Percentiles rank a stretch among this genome's conserved stretches.
Conservation (phyloP, 2,329 filamentous ascomycete species). For the Fusarium aywerte region DNA sequence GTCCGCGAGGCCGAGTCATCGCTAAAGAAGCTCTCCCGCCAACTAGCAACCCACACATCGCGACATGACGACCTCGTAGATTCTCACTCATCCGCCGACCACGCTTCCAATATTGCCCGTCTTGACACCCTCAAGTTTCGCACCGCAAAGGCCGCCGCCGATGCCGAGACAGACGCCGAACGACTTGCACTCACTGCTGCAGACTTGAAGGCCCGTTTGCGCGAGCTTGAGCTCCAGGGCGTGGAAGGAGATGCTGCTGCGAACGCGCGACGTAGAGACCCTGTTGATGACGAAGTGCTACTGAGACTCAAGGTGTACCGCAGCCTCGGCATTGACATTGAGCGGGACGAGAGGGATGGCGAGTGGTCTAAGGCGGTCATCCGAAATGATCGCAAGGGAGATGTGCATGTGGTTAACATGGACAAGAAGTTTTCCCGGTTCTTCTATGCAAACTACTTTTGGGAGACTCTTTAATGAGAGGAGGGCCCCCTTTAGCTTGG, state of each 20-base stretch:
- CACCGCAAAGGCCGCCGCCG: conserved; percentile 88
- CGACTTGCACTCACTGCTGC: conserved; percentile 82
- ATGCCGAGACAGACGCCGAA: conserved; percentile 95
- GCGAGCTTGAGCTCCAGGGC: conserved; percentile 87
- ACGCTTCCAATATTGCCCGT: conserved; percentile 84
- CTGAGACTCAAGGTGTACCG: conserved; percentile 91
- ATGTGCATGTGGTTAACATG: conserved; percentile 94
- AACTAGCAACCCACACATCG: conserved; percentile 76
- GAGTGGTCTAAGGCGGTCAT: conserved; percentile 89
- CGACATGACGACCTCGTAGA: conserved; percentile 82
- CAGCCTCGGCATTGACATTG: conserved; percentile 88
- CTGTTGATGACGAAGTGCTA: conserved; percentile 71
- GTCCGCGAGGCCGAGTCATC: conserved; percentile 75
- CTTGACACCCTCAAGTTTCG: conserved; percentile 96
- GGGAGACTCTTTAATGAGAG: conserved; percentile 77
- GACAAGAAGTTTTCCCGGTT: conserved; percentile 90
- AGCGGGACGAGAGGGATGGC: conserved; percentile 76
- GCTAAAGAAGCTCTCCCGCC: conserved; percentile 78
- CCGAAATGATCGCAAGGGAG: conserved; percentile 84
- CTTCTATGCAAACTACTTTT: conserved; percentile 97
- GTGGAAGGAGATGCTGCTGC: conserved; percentile 71
- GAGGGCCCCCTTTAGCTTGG: not conserved
- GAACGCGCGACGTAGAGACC: conserved; percentile 51
- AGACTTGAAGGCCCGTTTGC: conserved; percentile 77
- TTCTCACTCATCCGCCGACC: conserved; percentile 79